Conservation (phyloP, 2,329 filamentous ascomycete species). For the Mycosphaerella sp. region DNA sequence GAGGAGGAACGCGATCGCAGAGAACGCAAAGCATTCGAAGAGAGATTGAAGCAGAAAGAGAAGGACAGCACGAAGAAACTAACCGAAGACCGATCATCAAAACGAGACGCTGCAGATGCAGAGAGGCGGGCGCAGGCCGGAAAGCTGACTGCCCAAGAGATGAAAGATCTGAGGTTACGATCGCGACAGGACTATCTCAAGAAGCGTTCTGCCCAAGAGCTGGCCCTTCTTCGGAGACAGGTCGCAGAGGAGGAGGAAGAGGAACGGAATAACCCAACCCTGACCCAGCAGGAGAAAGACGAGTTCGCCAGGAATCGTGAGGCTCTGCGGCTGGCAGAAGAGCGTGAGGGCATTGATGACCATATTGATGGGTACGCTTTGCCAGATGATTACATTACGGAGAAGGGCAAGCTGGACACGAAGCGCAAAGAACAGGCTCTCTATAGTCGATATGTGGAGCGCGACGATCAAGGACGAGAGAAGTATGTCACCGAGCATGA, state of each 20-base stretch:
- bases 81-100: constrained; percentile 51
- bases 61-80: constrained; percentile 63
- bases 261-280: constrained; percentile 65
- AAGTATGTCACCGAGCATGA: constrained; percentile 90
- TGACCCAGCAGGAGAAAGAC: constrained; percentile 73
- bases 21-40: constrained; percentile 75
- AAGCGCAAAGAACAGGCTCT: constrained; percentile 85
- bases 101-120: constrained; percentile 41
- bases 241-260: constrained; percentile 76
- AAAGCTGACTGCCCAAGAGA: constrained; percentile 60
- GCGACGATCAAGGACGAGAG: constrained; percentile 80
- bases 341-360: constrained; percentile 81
- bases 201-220: constrained; percentile 79
- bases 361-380: constrained; percentile 86
- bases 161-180: constrained; percentile 72
- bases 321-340: constrained; percentile 52
- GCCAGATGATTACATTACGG: constrained; percentile 91
- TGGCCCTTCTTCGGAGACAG: constrained; percentile 81
- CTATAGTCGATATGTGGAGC: constrained; percentile 83
- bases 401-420: constrained; percentile 80
- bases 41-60: constrained; percentile 65
- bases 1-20: constrained; percentile 56
- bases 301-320: constrained; percentile 88
- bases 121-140: constrained; percentile 57
- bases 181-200: constrained; percentile 90